phyloP scores from a whole-genome alignment of 106 monocot genomes.

The Acorus calamus region DNA sequence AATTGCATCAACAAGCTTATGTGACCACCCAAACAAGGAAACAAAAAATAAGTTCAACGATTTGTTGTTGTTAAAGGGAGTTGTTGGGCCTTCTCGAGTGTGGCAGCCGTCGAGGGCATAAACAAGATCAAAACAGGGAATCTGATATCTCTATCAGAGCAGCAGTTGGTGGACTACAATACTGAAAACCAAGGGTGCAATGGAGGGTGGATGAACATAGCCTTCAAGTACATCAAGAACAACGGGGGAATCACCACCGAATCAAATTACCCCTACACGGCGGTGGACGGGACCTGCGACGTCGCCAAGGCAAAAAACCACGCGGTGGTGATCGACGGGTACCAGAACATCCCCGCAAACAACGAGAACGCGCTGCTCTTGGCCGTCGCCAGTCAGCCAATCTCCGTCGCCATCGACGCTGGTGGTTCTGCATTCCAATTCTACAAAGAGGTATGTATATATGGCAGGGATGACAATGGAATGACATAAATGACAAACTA shows the following conservation, averaged over 20 bases:
- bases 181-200: constrained; percentile 8
- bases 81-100: constrained; percentile 23
- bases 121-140: constrained; percentile 7
- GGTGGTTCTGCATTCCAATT: constrained; percentile 14
- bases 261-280: constrained; percentile 13
- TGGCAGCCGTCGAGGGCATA: constrained; percentile 15
- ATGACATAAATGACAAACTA: too few relatives aligned
- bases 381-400: constrained; percentile 18
- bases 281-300: constrained; percentile 11
- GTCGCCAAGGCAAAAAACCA: not conserved
- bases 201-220: constrained; percentile 12
- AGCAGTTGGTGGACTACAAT: constrained; percentile 19
- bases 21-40: not conserved
- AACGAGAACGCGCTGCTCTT: constrained; percentile 10
- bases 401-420: constrained; percentile 14
- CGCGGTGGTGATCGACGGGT: constrained; percentile 4
- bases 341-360: constrained; percentile 5
- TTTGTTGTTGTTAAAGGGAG: constrained; percentile 1
- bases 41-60: too few relatives aligned
- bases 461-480: too few relatives aligned
- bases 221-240: constrained; percentile 13
- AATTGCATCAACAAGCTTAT: too few relatives aligned
- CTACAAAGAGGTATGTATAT: constrained; percentile 9
- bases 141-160: constrained; percentile 16
- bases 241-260: constrained; percentile 17